These are phyloP conservation scores for Postia placenta DNA, from an alignment of 768 basidiomycete species.

Conservation along the genomic window DNA sequence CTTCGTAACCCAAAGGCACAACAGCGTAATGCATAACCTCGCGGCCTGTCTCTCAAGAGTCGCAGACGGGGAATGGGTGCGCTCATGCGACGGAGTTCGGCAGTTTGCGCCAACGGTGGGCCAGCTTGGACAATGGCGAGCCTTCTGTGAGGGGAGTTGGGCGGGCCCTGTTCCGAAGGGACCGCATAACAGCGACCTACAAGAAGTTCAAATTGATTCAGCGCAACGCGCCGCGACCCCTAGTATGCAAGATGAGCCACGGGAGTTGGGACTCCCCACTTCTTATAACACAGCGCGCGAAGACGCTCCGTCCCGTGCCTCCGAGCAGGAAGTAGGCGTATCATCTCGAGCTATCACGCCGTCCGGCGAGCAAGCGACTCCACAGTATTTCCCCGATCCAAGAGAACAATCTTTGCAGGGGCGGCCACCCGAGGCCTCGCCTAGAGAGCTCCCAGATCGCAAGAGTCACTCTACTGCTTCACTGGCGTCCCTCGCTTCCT, in stretches of 20 bases:
- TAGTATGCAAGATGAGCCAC: not conserved
- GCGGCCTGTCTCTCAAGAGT: conserved; percentile 62
- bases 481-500: conserved; percentile 65
- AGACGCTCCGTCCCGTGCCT: conserved; percentile 12
- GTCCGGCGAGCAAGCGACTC: conserved; percentile 10
- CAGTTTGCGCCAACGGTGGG: conserved; percentile 63
- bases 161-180: conserved; percentile 39
- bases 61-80: conserved; percentile 77
- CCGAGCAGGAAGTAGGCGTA: conserved; percentile 8
- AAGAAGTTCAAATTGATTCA: not conserved
- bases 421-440: not conserved
- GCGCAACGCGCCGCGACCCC: not conserved
- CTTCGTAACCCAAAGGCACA: conserved; percentile 56
- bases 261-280: not conserved
- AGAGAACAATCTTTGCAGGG: conserved; percentile 4
- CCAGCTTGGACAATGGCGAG: conserved; percentile 64
- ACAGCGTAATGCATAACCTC: conserved; percentile 48
- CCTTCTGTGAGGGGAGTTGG: conserved; percentile 76
- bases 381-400: conserved; percentile 11
- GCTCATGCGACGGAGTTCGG: conserved; percentile 66
- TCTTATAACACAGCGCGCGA: conserved; percentile 12
- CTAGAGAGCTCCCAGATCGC: conserved; percentile 9
- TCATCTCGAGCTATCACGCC: conserved; percentile 15
- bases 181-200: not conserved
- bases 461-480: conserved; percentile 34